These are phyloP conservation scores for Barnettozyma botsteinii DNA, from an alignment of 805 yeast species.

Conservation along the genomic window DNA sequence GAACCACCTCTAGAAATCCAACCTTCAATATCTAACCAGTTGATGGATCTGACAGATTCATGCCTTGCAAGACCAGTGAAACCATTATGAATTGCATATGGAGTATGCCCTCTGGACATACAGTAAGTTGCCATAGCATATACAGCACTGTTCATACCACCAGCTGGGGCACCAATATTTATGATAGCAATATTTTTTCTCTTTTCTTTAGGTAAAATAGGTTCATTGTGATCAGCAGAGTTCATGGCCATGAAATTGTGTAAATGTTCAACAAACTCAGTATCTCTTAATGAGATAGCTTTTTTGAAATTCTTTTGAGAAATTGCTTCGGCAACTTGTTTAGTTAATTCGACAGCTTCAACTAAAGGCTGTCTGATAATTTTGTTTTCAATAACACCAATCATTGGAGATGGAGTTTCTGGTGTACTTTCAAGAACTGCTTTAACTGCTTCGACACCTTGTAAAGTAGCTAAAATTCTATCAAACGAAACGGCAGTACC, in stretches of 20 bases:
- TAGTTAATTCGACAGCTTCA: constrained; percentile 67
- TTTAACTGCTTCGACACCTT: constrained; percentile 77
- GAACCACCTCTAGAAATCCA: constrained; percentile 78
- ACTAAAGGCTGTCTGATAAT: constrained; percentile 62
- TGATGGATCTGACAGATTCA: constrained; percentile 51
- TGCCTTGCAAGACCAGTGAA: constrained; percentile 64
- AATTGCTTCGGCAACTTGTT: constrained; percentile 68
- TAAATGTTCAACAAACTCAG: constrained; percentile 62
- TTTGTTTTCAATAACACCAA: constrained; percentile 66
- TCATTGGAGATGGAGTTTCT: constrained; percentile 73
- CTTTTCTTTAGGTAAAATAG: constrained; percentile 47
- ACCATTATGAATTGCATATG: constrained; percentile 69
- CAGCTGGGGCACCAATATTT: constrained; percentile 78
- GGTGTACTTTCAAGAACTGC: constrained; percentile 67
- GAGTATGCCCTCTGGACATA: constrained; percentile 67
- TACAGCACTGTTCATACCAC: constrained; percentile 74
- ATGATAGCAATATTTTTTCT: constrained; percentile 62
- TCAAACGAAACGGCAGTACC: constrained; percentile 77
- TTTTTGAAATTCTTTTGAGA: constrained; percentile 57
- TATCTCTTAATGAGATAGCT: constrained; percentile 67
- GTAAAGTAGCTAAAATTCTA: constrained; percentile 65
- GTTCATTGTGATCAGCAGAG: constrained; percentile 61
- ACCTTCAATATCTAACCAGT: constrained; percentile 66
- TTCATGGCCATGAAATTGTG: constrained; percentile 59
- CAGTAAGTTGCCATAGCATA: constrained; percentile 70